Evolutionary conservation across 371 early-diverging fungal genomes (phyloP), one percentile per base, ranked within the genome.

Genomic region (Entomophthora muscae): DNA sequence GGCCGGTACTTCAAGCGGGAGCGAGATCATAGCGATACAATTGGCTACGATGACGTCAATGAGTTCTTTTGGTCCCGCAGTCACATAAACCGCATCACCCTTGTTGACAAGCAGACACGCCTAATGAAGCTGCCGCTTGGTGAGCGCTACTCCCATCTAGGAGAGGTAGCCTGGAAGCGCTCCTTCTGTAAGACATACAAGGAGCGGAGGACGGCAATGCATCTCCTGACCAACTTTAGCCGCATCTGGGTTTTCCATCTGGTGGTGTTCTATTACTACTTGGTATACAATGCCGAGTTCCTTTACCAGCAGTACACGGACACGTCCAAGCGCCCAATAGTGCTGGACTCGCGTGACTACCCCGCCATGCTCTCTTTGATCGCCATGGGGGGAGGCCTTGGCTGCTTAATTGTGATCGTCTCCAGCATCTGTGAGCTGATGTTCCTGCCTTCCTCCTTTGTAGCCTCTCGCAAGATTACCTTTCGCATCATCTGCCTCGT

Each of bases 21-120:
- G 72, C 78, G 78, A 54, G 92, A 91, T 63, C 93, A 93, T 70
- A 75, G 81, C 30, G 70, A 76, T n/a, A 82, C 82, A 1, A 79
- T 93, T 53, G 91, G 91, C 21, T 91, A 91, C 69, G 92, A 90
- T 70, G 92, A 93, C 65, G 82, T 89, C 61, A 93, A 93, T 68
- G 89, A 93, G 67, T 75, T 85, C 32, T 92, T 93, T 72, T 90
- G 91, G 90, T 73, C 80, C 32, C 79, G 82, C 1, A 79, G 81
- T 33, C 78, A 81, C 7, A 75, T 91, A 64, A 76, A 77, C 24
- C 71, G 73, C 32, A 82, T 89, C 56, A 64, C 68, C 29, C 69
- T 85, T 1, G 71, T 76, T 1, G 83, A 80, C 56, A 71, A 72
- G 7, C n/a, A n/a, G n/a, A 64, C 77, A 0, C 72, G 72, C 3